Evolutionary conservation across 2,329 filamentous ascomycete species (phyloP).

Genomic region (Rosellinia necatrix): DNA sequence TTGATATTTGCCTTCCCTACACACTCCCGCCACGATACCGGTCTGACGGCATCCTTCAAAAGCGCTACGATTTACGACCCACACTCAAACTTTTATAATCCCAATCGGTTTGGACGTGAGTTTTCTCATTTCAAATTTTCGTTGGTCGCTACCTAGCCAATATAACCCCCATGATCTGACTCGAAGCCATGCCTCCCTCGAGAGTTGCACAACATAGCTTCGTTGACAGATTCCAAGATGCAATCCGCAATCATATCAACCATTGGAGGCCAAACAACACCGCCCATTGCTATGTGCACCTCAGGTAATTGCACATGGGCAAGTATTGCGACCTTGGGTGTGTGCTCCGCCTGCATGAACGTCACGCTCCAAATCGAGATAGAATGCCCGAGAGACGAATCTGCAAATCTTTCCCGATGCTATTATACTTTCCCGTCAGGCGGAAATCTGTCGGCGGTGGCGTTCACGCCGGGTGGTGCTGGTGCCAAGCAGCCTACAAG

Average conservation of each 20-base stretch:
- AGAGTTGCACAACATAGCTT: too few species aligned
- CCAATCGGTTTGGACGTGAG: too few species aligned
- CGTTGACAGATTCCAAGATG: background rate
- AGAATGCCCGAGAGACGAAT: too few species aligned
- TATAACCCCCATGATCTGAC: too few species aligned
- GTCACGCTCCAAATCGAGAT: conserved; percentile 3
- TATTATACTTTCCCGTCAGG: conserved; percentile 12
- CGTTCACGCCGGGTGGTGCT: background rate
- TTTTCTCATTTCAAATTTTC: too few species aligned
- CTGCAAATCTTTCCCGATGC: background rate
- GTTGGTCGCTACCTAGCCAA: too few species aligned
- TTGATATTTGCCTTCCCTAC: conserved; percentile 22
- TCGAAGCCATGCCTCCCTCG: too few species aligned
- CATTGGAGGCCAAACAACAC: background rate
- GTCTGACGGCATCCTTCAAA: too few species aligned
- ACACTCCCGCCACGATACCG: too few species aligned
- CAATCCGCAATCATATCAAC: conserved; percentile 9
- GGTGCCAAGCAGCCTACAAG: background rate
- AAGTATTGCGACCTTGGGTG: conserved; percentile 2
- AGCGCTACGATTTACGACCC: too few species aligned
- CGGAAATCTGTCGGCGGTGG: background rate
- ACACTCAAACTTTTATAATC: background rate
- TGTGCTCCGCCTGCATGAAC: conserved; percentile 10
- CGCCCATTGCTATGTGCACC: background rate
- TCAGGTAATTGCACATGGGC: conserved; percentile 14